Conservation (phyloP, 345 rosid species). For the Turritis glabra region DNA sequence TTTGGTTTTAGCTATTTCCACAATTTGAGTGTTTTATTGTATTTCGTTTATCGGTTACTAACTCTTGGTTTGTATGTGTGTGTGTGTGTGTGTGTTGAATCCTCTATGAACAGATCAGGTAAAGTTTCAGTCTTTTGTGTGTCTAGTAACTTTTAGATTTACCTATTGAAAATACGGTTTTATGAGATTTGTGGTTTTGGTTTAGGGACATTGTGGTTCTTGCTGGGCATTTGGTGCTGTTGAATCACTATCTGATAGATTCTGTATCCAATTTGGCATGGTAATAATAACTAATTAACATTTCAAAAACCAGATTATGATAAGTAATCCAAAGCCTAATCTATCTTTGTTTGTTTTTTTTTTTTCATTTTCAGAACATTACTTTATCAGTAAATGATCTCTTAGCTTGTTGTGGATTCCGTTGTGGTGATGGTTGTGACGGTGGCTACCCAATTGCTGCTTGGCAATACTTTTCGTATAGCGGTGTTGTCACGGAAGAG, state of each 20-base stretch:
- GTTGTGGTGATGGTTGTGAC: constrained; percentile 87
- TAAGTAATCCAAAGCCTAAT: background rate
- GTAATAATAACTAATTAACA: constrained; percentile 42
- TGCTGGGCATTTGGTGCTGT: constrained; percentile 99
- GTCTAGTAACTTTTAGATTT: background rate
- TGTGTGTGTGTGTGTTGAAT: constrained; percentile 9
- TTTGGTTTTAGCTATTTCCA: constrained; percentile 30
- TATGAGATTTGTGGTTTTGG: constrained; percentile 25
- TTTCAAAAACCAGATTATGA: background rate
- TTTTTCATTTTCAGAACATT: constrained; percentile 54
- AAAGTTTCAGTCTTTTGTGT: constrained; percentile 25
- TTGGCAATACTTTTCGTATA: constrained; percentile 74
- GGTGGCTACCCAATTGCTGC: constrained; percentile 85
- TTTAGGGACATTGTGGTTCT: constrained; percentile 98
- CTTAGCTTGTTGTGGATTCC: constrained; percentile 90
- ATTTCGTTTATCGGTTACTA: constrained; percentile 40
- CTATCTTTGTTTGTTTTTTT: background rate
- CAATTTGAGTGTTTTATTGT: background rate
- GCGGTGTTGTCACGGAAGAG: constrained; percentile 95
- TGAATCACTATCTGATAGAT: constrained; percentile 93
- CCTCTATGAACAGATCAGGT: constrained; percentile 72
- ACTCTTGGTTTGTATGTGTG: constrained; percentile 27
- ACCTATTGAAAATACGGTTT: background rate
- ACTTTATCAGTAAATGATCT: constrained; percentile 89
- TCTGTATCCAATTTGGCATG: constrained; percentile 82